Base-by-base conservation (phyloP, 78 protist species). In the Speleostelium caveatum region DNA sequence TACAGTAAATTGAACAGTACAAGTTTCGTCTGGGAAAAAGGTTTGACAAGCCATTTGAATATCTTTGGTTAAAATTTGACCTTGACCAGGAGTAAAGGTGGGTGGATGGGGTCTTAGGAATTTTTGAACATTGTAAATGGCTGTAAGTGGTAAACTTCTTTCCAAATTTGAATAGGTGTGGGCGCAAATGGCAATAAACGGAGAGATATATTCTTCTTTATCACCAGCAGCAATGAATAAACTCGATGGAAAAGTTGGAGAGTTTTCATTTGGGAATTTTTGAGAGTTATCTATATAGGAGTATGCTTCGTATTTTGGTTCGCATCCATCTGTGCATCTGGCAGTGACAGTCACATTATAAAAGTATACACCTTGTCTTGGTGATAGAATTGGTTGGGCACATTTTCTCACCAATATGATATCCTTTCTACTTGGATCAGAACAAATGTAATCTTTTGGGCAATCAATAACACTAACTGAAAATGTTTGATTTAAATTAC, bases 401-500 rank as follows among this genome's bases (percentile, higher is more conserved):
- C 78, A 72, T 72, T 4, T 26, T n/a, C 26, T 53, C 17, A 55
- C 17, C 32, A 72, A 22, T 56, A 6, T 72, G 3, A 72, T 53
- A 22, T 16, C 5, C 4, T 45, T 30, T 12, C 0, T 32, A 3
- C 49, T 14, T 21, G 78, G 65, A 10, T 51, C 65, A 3, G 78
- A 72, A 53, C 78, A 72, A 28, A 72, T 72, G 14, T 22, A 72
- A 51, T 33, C 63, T 2, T 32, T 33, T 33, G 78, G 65, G 14
- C 78, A 72, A 72, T 72, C 78, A 8, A 72, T 72, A 1, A 35
- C 63, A 51, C 33, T 33, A 10, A 72, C 26, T 21, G 30, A 32
- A 33, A 72, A 72, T 17, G 10, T 45, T 72, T 72, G 60, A 53
- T 45, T 51, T 0, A 33, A 42, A 33, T n/a, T n/a, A n/a, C n/a